phyloP scores from a whole-genome alignment of 441 rosid species.

The Daphne laureola region DNA sequence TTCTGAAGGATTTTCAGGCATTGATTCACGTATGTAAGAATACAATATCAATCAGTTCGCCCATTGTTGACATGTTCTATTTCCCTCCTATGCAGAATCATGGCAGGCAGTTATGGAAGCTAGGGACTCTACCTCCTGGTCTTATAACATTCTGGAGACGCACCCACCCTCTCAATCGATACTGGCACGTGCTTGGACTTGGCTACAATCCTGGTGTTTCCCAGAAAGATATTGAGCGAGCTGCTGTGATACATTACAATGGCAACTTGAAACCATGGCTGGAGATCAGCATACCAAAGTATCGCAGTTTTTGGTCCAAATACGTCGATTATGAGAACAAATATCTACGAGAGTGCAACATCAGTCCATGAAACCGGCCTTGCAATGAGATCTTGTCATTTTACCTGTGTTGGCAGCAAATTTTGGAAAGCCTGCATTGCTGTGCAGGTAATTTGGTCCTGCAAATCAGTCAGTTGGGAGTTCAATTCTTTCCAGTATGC shows the following conservation, averaged over 20 bases:
- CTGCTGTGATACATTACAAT: conserved; percentile 84
- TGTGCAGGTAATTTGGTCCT: conserved; percentile 16
- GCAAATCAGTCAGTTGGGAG: conserved; percentile 4
- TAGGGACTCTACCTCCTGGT: conserved; percentile 96
- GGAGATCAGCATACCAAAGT: conserved; percentile 83
- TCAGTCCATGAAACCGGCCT: conserved; percentile 45
- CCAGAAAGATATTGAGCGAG: conserved; percentile 72
- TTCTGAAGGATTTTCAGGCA: neutral
- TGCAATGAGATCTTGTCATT: conserved; percentile 6
- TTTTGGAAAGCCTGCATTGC: conserved; percentile 25
- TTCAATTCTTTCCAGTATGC: conserved; percentile 35
- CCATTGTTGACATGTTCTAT: too few relatives aligned
- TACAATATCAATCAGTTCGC: neutral
- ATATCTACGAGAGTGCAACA: conserved; percentile 83
- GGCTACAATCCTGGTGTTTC: conserved; percentile 84
- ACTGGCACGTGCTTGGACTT: conserved; percentile 90
- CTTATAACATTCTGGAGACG: conserved; percentile 86
- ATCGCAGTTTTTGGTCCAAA: conserved; percentile 60
- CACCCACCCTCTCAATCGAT: conserved; percentile 54
- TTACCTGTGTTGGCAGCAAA: conserved; percentile 8
- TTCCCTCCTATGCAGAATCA: conserved; percentile 46
- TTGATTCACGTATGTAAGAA: too few relatives aligned
- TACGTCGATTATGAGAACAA: conserved; percentile 59
- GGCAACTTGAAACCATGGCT: conserved; percentile 99
- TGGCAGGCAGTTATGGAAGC: conserved; percentile 79